A percentile compares a stretch with the other conserved stretches of the same genome.
These are phyloP conservation scores for Misopates orontium DNA, from an alignment of 257 asterid genomes.

Conservation along the genomic window DNA sequence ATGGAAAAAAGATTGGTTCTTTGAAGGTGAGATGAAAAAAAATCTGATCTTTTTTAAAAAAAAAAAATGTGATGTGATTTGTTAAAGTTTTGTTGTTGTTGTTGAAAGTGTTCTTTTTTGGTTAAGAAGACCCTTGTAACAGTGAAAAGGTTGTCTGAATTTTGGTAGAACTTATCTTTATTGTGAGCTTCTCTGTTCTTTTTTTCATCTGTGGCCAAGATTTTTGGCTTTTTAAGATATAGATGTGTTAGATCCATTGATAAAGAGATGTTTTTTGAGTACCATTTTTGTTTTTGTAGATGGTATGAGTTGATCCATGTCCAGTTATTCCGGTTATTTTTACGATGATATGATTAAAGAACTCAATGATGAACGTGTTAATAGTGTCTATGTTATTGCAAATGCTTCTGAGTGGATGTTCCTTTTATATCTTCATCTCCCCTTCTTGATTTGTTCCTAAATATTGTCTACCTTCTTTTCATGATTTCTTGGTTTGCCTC, in stretches of 20 bases:
- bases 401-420: slow-evolving; percentile 8
- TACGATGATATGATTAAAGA: too few species aligned
- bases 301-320: slow-evolving; percentile 26
- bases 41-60: slow-evolving; percentile 26
- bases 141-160: slow-evolving; percentile 6
- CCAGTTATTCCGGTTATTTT: not conserved
- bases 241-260: slow-evolving; percentile 30
- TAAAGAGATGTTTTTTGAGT: slow-evolving; percentile 6
- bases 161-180: too few species aligned
- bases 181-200: too few species aligned
- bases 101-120: slow-evolving; percentile 16
- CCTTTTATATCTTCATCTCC: not conserved
- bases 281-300: slow-evolving; percentile 18
- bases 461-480: too few species aligned
- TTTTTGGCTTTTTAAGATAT: slow-evolving; percentile 26
- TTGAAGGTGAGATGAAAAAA: slow-evolving; percentile 47
- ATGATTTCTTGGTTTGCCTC: too few species aligned
- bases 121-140: too few species aligned
- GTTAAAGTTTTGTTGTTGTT: slow-evolving; percentile 33
- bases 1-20: slow-evolving; percentile 27
- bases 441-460: too few species aligned
- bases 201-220: too few species aligned
- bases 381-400: slow-evolving; percentile 31
- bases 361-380: slow-evolving; percentile 26
- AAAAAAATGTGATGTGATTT: slow-evolving; percentile 21